phyloP scores from a whole-genome alignment of 2,329 filamentous ascomycete genomes.

The Thielaviopsis euricoi region DNA sequence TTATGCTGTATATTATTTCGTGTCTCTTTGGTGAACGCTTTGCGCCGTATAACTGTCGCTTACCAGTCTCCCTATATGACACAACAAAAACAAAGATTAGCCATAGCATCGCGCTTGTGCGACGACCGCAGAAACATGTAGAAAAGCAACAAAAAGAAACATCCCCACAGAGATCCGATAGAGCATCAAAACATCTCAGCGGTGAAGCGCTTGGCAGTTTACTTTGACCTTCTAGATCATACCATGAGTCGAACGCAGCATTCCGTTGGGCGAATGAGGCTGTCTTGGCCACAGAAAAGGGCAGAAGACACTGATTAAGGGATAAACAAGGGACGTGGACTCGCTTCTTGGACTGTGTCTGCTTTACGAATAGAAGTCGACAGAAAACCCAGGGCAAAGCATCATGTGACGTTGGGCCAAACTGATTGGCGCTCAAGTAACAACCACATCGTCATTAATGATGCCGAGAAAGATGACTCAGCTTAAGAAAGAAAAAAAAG shows the following conservation, averaged over 20 bases:
- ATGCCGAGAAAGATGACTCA: no score
- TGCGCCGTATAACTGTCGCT: no score
- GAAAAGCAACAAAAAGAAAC: not conserved
- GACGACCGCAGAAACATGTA: not conserved
- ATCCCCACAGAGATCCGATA: not conserved
- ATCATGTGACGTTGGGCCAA: not conserved
- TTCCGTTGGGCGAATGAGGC: not conserved
- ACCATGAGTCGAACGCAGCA: not conserved
- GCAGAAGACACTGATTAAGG: not conserved
- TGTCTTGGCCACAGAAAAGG: not conserved
- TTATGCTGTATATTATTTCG: no score
- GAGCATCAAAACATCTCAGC: not conserved
- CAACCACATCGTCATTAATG: not conserved
- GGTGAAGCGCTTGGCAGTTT: not conserved
- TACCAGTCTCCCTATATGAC: not conserved
- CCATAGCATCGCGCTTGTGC: not conserved
- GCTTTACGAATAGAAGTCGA: not conserved
- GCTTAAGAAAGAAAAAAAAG: no score
- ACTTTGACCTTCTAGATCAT: not conserved
- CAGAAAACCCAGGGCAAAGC: not conserved
- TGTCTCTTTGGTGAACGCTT: no score
- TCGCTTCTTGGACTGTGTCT: not conserved
- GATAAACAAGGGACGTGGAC: not conserved
- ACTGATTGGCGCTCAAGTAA: not conserved
- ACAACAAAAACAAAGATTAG: not conserved